Evolutionary conservation across 192 early-diverging fungal species (phyloP), one percentile per base, ranked within the genome.

Genomic region (Mortierella antarctica): DNA sequence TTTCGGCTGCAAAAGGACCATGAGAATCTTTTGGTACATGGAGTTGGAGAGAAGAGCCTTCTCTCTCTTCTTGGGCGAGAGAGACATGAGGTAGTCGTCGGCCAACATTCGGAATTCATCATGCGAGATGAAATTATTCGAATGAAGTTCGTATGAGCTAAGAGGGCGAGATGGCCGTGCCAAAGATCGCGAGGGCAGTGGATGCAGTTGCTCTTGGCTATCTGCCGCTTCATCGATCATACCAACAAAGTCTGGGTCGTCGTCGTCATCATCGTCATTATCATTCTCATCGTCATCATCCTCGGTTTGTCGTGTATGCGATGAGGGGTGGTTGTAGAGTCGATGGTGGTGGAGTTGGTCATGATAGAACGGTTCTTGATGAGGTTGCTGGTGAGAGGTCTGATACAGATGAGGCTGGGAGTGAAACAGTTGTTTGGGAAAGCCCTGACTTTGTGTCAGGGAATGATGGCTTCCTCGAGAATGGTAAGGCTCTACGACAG

Each of bases 1-100:
- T 47, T 82, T 83, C 13, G 86, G 86, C 54, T 88, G 83, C n/a
- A 72, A 78, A 6, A 88, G 75, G 2, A 88, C 86, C 65, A 84
- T 83, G 42, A 84, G 75, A 41, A 88, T 88, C 65, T 86, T 70
- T 70, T 77, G 62, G 54, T 88, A 88, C 57, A 58, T 12, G 39
- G 57, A 41, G 31, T 17, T 58, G 57, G 7, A n/a, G 53, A 58
- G 31, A 6, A 21, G 81, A 82, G 86, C 86, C 67, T 87, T 87
- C 60, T 87, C 84, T 57, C 84, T 61, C 54, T 87, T 87, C 61
- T 87, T 87, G 51, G 82, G 77, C 47, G 75, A 81, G 15, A 85
- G 77, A 10, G 83, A 84, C 5, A 79, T 51, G 18, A 88, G 78
- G 54, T 88, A 88, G 15, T 83, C 82, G 31, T 83, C 66, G 4